These are phyloP conservation scores for Lasiodiplodia gonubiensis DNA, from an alignment of 2,329 filamentous ascomycete species.

Conservation along the genomic window DNA sequence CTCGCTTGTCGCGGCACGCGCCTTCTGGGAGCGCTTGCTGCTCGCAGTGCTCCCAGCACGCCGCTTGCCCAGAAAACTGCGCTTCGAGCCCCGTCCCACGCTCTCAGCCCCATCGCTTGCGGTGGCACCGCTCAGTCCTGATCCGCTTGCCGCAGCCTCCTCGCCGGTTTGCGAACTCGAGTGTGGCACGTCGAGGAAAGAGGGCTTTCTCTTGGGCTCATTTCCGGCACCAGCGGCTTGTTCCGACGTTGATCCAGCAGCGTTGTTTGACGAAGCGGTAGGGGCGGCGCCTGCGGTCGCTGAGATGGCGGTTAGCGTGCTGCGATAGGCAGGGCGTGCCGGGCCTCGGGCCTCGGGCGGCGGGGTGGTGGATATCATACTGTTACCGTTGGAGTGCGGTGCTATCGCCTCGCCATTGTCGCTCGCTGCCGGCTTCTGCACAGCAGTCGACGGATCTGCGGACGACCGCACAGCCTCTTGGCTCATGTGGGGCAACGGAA, in stretches of 20 bases:
- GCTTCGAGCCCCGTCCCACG: slow-evolving; percentile 52
- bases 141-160: slow-evolving; percentile 43
- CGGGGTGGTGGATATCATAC: slow-evolving; percentile 34
- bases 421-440: slow-evolving; percentile 37
- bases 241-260: slow-evolving; percentile 26
- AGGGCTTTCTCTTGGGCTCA: slow-evolving; percentile 41
- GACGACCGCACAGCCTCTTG: slow-evolving; percentile 38
- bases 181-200: slow-evolving; percentile 42
- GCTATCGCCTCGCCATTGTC: slow-evolving; percentile 33
- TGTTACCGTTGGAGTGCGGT: slow-evolving; percentile 42
- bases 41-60: slow-evolving; percentile 54
- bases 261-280: slow-evolving; percentile 23
- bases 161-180: slow-evolving; percentile 40
- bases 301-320: slow-evolving; percentile 20
- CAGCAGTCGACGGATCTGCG: slow-evolving; percentile 37
- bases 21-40: slow-evolving; percentile 50
- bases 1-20: slow-evolving; percentile 46
- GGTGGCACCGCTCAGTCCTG: slow-evolving; percentile 52
- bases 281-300: slow-evolving; percentile 23
- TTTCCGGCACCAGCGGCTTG: slow-evolving; percentile 25
- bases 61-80: slow-evolving; percentile 53
- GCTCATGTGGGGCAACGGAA: slow-evolving; percentile 44
- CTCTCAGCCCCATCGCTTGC: slow-evolving; percentile 52
- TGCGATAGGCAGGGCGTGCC: slow-evolving; percentile 33
- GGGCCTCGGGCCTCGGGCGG: background rate